Conservation (phyloP, 2,329 filamentous ascomycete genomes). For the Ophiostoma ips region DNA sequence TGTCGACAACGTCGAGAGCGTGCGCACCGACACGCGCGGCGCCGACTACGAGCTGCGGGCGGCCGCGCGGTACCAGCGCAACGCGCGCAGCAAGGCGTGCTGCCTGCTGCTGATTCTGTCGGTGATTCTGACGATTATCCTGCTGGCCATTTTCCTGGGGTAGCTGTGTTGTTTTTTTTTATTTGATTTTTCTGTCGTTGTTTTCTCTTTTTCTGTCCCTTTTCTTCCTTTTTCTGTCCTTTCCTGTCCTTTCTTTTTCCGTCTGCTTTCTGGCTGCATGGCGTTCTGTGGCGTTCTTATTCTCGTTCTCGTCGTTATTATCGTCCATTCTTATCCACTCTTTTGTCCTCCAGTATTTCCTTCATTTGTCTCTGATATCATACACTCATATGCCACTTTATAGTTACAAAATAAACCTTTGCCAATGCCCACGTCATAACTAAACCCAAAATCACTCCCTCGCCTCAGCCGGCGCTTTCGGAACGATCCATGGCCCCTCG, state of each 20-base stretch:
- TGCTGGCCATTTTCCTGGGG: conserved; percentile 72
- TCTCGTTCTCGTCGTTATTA: no score
- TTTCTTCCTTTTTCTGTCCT: conserved; percentile 7
- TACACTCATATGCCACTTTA: background rate
- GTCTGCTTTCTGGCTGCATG: background rate
- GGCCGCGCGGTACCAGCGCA: conserved; percentile 87
- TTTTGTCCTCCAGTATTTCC: background rate
- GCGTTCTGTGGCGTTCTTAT: background rate
- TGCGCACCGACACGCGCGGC: conserved; percentile 66
- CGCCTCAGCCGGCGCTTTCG: background rate
- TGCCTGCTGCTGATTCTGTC: conserved; percentile 79
- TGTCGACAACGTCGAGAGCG: conserved; percentile 72
- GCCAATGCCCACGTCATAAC: no score
- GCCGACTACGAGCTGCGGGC: conserved; percentile 76
- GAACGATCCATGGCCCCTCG: background rate
- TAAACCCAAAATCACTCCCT: no score
- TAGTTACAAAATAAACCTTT: no score
- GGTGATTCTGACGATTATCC: conserved; percentile 76
- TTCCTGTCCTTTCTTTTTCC: background rate
- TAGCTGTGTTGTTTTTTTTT: conserved; percentile 22
- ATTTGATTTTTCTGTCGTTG: background rate
- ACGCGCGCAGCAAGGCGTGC: conserved; percentile 85
- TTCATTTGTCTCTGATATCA: no score
- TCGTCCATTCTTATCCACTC: background rate
- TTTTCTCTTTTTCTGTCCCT: background rate